A percentile compares a stretch with the other conserved stretches of the same genome.
Evolutionary conservation across 768 basidiomycete species (phyloP).

Genomic region (Exidia glandulosa): DNA sequence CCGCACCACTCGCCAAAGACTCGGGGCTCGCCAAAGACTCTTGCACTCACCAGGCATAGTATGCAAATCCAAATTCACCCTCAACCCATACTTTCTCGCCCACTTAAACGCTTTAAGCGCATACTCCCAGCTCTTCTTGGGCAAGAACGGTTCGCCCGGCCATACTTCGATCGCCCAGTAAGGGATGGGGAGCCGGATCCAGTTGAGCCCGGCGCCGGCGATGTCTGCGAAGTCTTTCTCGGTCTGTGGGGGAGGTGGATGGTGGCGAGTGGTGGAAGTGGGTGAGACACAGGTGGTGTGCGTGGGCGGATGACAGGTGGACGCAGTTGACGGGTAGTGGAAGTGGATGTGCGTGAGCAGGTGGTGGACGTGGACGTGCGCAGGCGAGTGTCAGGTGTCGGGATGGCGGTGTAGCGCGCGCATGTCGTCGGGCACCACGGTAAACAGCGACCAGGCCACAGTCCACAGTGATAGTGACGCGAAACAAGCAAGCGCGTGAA

Average conservation of each 20-base stretch:
- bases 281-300: too few species aligned
- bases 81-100: constrained; percentile 81
- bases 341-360: too few species aligned
- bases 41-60: constrained; percentile 56
- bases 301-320: too few species aligned
- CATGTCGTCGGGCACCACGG: too few species aligned
- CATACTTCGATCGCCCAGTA: constrained; percentile 82
- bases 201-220: constrained; percentile 80
- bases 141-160: constrained; percentile 66
- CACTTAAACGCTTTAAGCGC: constrained; percentile 61
- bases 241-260: constrained; percentile 36
- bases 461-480: too few species aligned
- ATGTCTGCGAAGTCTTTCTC: constrained; percentile 85
- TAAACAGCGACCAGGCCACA: too few species aligned
- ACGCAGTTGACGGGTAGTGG: too few species aligned
- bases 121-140: constrained; percentile 62
- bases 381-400: too few species aligned
- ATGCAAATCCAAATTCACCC: constrained; percentile 73
- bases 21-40: constrained; percentile 4
- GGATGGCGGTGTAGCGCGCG: too few species aligned
- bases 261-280: not conserved
- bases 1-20: too few species aligned
- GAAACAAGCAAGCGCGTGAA: too few species aligned
- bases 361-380: too few species aligned
- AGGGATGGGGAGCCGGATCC: constrained; percentile 67